phyloP scores from a whole-genome alignment of 106 monocot genomes.

The Phalaenopsis equestris region DNA sequence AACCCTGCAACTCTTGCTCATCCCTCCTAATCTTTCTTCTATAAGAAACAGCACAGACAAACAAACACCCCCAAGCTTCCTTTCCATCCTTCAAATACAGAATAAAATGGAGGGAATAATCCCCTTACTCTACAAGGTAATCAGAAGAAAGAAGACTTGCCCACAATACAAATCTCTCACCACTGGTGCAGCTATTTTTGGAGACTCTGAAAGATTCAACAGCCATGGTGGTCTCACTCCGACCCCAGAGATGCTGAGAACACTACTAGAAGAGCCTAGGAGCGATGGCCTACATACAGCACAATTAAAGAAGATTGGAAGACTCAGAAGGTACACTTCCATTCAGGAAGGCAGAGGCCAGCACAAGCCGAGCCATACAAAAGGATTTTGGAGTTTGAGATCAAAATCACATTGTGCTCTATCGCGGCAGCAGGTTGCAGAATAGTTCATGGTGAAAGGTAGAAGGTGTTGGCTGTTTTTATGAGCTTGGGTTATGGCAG shows the following conservation, averaged over 20 bases:
- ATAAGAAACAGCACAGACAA: neutral
- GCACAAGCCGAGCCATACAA: neutral
- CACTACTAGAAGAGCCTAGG: neutral
- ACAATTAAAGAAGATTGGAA: neutral
- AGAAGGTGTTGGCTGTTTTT: neutral
- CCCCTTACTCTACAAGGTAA: neutral
- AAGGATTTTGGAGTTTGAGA: neutral
- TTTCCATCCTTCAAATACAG: neutral
- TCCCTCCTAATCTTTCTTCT: neutral
- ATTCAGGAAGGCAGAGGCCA: neutral
- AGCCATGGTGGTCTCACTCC: neutral
- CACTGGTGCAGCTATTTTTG: neutral
- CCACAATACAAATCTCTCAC: neutral
- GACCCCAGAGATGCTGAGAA: too few relatives aligned
- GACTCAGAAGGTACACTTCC: neutral
- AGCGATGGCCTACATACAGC: neutral
- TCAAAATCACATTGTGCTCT: neutral
- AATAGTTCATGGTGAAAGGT: neutral
- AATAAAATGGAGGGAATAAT: constrained; percentile 6
- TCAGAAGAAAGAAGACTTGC: constrained; percentile 6
- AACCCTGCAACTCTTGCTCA: neutral
- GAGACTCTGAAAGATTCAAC: neutral
- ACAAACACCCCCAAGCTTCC: neutral
- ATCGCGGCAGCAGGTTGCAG: neutral
- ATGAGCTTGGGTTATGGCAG: too few relatives aligned